These are phyloP conservation scores for Melampsora americana DNA, from an alignment of 1,284 basidiomycete genomes.

Conservation along the genomic window DNA sequence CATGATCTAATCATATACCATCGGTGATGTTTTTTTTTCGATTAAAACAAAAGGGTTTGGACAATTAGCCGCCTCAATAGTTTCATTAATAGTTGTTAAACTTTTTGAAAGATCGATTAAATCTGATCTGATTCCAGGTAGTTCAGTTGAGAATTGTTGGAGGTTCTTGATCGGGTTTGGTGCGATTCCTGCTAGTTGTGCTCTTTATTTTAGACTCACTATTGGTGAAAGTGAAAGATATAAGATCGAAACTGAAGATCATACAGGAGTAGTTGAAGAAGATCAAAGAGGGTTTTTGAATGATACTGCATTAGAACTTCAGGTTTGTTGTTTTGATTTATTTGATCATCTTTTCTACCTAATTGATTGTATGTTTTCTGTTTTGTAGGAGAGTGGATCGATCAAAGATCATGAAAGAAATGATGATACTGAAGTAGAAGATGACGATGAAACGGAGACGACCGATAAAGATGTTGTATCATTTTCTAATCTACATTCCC, in stretches of 20 bases:
- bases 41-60: slow-evolving; percentile 51
- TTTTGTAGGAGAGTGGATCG: slow-evolving; percentile 59
- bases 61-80: slow-evolving; percentile 67
- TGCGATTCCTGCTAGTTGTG: slow-evolving; percentile 56
- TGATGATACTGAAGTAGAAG: slow-evolving; percentile 58
- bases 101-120: slow-evolving; percentile 68
- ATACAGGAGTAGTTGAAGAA: slow-evolving; percentile 67
- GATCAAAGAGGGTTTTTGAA: slow-evolving; percentile 48
- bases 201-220: slow-evolving; percentile 59
- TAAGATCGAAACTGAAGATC: slow-evolving; percentile 81
- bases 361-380: background rate
- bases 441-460: slow-evolving; percentile 41
- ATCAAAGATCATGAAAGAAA: slow-evolving; percentile 53
- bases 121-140: slow-evolving; percentile 56
- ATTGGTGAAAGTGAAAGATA: slow-evolving; percentile 66
- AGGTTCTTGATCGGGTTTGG: slow-evolving; percentile 59
- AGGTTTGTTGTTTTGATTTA: slow-evolving; percentile 37
- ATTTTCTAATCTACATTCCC: too few relatives aligned
- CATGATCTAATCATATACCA: background rate
- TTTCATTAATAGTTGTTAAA: slow-evolving; percentile 66
- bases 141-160: slow-evolving; percentile 58
- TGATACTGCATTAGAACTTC: background rate
- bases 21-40: slow-evolving; percentile 54
- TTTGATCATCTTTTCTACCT: background rate
- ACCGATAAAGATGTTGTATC: slow-evolving; percentile 32